Percentiles rank a stretch among this genome's conserved stretches.
Conservation (phyloP, 768 basidiomycete genomes). For the Pholiota conissans region DNA sequence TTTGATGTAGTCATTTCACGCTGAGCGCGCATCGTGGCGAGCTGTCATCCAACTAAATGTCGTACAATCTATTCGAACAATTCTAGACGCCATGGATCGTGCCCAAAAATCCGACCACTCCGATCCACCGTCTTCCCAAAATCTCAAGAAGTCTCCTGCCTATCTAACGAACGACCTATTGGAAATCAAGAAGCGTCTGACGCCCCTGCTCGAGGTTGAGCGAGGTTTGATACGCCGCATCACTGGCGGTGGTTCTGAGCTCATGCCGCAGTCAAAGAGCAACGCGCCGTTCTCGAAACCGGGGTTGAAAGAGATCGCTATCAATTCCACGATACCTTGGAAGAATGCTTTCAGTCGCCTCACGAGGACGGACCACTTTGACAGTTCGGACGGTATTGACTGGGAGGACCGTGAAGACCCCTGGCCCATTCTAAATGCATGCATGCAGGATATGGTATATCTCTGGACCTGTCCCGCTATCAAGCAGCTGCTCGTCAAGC, state of each 20-base stretch:
- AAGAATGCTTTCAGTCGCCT: constrained; percentile 45
- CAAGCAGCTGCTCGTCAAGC: constrained; percentile 46
- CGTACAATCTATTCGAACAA: constrained; percentile 64
- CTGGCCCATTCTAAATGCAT: constrained; percentile 54
- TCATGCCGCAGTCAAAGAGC: background rate
- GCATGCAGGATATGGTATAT: constrained; percentile 60
- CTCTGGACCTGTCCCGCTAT: constrained; percentile 65
- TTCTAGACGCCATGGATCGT: constrained; percentile 54
- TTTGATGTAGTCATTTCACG: constrained; percentile 45
- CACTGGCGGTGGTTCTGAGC: constrained; percentile 34
- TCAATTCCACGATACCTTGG: constrained; percentile 54
- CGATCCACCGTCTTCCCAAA: constrained; percentile 17
- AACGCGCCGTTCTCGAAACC: constrained; percentile 5
- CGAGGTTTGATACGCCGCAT: constrained; percentile 57
- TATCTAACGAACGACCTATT: constrained; percentile 44
- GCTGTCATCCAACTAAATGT: constrained; percentile 71
- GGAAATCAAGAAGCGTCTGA: constrained; percentile 57
- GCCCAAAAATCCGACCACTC: constrained; percentile 22
- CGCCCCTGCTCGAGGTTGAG: constrained; percentile 64
- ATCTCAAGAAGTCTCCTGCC: constrained; percentile 27
- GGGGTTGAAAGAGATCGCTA: constrained; percentile 45
- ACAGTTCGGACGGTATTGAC: constrained; percentile 33
- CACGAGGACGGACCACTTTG: constrained; percentile 26
- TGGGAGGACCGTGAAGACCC: constrained; percentile 57
- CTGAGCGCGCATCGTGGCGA: constrained; percentile 65